Evolutionary conservation across 306 rosid genomes (phyloP).

Genomic region (Hippophae gyantsensis): DNA sequence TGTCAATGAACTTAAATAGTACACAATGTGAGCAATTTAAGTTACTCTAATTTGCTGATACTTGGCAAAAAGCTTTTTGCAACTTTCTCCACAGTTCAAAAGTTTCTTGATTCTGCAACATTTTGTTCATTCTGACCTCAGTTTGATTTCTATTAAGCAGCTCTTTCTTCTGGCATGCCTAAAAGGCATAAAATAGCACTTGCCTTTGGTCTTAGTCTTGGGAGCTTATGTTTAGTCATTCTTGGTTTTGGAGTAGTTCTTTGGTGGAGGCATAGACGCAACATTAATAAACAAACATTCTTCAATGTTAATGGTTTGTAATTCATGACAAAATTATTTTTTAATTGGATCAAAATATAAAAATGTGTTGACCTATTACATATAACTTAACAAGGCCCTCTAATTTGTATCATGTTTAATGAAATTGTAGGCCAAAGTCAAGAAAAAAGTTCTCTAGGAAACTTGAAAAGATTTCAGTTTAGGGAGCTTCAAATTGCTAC

Average conservation of each 20-base stretch:
- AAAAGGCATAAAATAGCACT: slow-evolving; percentile 70
- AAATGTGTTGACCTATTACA: neutral
- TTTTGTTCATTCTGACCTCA: slow-evolving; percentile 22
- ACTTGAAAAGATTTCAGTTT: slow-evolving; percentile 74
- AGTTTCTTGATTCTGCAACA: neutral
- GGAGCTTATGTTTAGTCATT: slow-evolving; percentile 69
- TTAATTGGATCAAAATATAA: no score
- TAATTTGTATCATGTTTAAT: slow-evolving; percentile 5
- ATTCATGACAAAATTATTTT: neutral
- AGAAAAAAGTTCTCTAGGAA: slow-evolving; percentile 82
- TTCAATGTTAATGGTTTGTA: slow-evolving; percentile 76
- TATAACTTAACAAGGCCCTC: neutral
- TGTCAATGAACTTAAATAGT: slow-evolving; percentile 78
- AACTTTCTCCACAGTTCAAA: no score
- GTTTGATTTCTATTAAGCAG: slow-evolving; percentile 41
- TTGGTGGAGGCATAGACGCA: slow-evolving; percentile 78
- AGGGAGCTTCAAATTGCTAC: slow-evolving; percentile 88
- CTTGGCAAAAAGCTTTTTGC: slow-evolving; percentile 2
- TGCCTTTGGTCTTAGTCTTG: slow-evolving; percentile 76
- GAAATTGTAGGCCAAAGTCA: slow-evolving; percentile 51
- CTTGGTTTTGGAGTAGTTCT: slow-evolving; percentile 63
- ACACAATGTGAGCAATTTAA: slow-evolving; percentile 37
- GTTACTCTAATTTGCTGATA: neutral
- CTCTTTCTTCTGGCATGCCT: slow-evolving; percentile 39
- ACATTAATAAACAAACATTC: slow-evolving; percentile 42